Evolutionary conservation across 192 early-diverging fungal species (phyloP).

Genomic region (Coemansia javaensis): DNA sequence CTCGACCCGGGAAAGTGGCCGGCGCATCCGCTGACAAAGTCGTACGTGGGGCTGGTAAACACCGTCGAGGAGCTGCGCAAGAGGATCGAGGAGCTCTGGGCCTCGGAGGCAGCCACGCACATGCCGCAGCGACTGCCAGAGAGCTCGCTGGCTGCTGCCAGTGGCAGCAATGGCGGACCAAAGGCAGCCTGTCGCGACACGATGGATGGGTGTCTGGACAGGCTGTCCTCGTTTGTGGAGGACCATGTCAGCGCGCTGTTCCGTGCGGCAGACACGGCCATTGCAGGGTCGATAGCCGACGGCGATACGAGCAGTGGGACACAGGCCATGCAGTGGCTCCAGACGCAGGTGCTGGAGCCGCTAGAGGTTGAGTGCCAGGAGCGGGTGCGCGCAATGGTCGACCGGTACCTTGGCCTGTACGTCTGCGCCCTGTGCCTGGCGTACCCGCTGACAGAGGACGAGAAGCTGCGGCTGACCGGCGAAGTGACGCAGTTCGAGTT

Average conservation of each 20-base stretch:
- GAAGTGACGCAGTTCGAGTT: constrained; percentile 36
- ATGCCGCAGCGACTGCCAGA: background rate
- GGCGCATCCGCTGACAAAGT: constrained; percentile 4
- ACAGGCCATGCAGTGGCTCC: constrained; percentile 26
- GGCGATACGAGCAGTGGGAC: no score
- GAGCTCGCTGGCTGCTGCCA: background rate
- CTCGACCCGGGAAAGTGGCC: constrained; percentile 8
- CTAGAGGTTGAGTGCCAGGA: constrained; percentile 1
- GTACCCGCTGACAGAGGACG: constrained; percentile 25
- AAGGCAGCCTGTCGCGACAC: no score
- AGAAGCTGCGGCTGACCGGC: constrained; percentile 19
- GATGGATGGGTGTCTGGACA: no score
- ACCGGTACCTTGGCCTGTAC: constrained; percentile 9
- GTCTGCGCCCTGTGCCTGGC: constrained; percentile 4
- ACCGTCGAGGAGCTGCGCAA: constrained; percentile 8
- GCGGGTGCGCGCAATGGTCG: constrained; percentile 6
- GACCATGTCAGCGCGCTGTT: no score
- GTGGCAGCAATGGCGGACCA: background rate
- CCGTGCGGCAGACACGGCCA: no score
- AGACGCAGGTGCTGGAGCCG: constrained; percentile 16
- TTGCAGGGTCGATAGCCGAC: no score
- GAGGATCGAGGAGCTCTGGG: constrained; percentile 5
- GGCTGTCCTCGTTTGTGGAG: no score
- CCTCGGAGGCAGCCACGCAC: background rate
- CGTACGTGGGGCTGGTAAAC: constrained; percentile 17